Evolutionary conservation across 1,139 yeast species (phyloP), one percentile per base, ranked within the genome.

Genomic region (Hyphopichia burtonii): DNA sequence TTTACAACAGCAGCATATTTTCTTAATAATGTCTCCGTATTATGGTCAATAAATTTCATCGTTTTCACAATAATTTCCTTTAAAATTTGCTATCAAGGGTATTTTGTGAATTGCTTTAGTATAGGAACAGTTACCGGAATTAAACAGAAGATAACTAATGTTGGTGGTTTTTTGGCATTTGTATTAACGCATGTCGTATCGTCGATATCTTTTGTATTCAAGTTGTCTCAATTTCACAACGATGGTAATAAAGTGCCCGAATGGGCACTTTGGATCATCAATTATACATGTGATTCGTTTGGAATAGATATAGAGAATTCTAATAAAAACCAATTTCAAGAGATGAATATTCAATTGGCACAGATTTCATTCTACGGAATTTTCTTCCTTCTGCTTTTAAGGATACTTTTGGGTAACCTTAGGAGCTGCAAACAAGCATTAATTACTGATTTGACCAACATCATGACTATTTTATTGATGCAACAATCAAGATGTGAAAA

Each of bases 401-500:
- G 75, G 41, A 31, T 73, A 2, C 32, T 59, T 1, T 40, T 66
- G 8, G 68, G 66, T 2, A 61, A 52, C 40, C 3, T 61, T 1
- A 54, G 66, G 38, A 51, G 52, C 1, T 41, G 59, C 19, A 58
- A 51, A 3, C 44, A 45, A 25, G 68, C 65, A 0, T 44, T 66
- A 18, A 56, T 74, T 25, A 68, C 76, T 12, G 81, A 78, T 49
- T 46, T 78, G 3, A 55, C 71, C 3, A 71, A 76, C 37, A 50
- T 80, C 3, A 40, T 76, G 1, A 76, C 84, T 2, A 52, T 86
- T 1, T 61, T 86, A 34, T 65, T 90, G 37, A 68, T 90, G 2
- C 82, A 85, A 48, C 96, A 91, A 56, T 73, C 94, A 0, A 73
- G 86, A 31, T 63, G 78, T 3, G 74, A 74, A 36, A 85, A 86